Percentiles rank a stretch among this genome's conserved stretches.
phyloP scores from a whole-genome alignment of 495 filamentous ascomycete genomes.

The Articulospora tetracladia region DNA sequence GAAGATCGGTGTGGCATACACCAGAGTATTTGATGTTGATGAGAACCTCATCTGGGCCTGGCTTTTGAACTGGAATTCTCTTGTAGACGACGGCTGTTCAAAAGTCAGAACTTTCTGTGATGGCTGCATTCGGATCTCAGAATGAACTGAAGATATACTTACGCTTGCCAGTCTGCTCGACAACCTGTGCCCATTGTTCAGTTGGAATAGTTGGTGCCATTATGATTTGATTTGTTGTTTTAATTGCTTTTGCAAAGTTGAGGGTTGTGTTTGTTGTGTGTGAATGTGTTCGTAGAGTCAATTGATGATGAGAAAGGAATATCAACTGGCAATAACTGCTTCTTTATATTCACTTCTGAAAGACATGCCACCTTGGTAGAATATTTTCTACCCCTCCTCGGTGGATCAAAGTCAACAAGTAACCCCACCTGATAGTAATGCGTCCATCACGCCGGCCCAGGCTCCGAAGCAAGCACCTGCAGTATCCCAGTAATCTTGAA shows the following conservation, averaged over 20 bases:
- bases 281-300: neutral
- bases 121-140: neutral
- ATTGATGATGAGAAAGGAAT: conserved; percentile 6
- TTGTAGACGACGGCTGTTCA: conserved; percentile 65
- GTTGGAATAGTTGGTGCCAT: conserved; percentile 48
- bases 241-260: neutral
- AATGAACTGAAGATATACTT: conserved; percentile 20
- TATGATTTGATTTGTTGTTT: conserved; percentile 6
- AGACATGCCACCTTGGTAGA: conserved; percentile 16
- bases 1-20: conserved; percentile 82
- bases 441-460: conserved; percentile 13
- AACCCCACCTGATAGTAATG: neutral
- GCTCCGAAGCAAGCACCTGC: neutral
- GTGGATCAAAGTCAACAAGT: conserved; percentile 3
- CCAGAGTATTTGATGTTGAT: conserved; percentile 90
- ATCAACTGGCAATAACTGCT: neutral
- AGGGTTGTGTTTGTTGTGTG: neutral
- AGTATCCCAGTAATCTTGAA: conserved; percentile 2
- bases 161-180: conserved; percentile 72
- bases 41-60: conserved; percentile 82
- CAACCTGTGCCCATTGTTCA: conserved; percentile 83
- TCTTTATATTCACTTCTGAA: conserved; percentile 12
- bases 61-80: conserved; percentile 73
- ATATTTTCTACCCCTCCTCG: neutral
- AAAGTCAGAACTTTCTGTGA: neutral